Base-by-base conservation (phyloP, 495 filamentous ascomycete species). In the Aspergillus sparsus region DNA sequence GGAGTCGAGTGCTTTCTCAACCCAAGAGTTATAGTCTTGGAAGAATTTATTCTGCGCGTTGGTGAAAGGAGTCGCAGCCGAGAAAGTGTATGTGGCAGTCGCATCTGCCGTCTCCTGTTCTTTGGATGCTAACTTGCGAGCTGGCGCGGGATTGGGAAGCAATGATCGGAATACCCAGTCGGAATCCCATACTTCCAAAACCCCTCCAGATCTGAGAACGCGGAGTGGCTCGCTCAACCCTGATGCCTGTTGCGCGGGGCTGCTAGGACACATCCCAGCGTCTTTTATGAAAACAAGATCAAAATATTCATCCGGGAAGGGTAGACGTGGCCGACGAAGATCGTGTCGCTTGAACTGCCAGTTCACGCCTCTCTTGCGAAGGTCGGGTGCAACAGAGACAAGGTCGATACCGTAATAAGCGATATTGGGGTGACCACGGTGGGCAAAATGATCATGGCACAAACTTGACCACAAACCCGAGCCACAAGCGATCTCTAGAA, bases 241-340 rank as follows among this genome's bases (percentile, higher is more conserved):
- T 7, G 69, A 65, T 36, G 85, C 83, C 41, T 89, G 84, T 65
- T 87, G 82, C 11, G 82, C 80, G 18, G 80, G 82, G 15, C 84
- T 84, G 36, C 83, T 71, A 11, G 81, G 82, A 56, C 84, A 86
- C 70, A 95, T 81, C 42, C 85, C 85, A 63, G 93, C 78, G 70
- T 97, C 93, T 71, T 97, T 96, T 55, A 92, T 83, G 77, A 97
- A 91, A 55, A 98, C 84, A 18, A 96, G 82, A 68, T 96, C 92
- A 71, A 97, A 98, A 70, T 91, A 89, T 21, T 81, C 85, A 60
- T 93, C 89, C 6, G 85, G 80, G 58, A 97, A 93, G 2, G 93
- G 93, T 46, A 93, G 77, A 3, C 90, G 89, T 0, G 82, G 67
- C 60, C 82, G 83, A 54, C 91, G 88, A 56, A 94, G 65, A 72